A percentile compares a stretch with the other conserved stretches of the same genome.
Conservation (phyloP, 116 monocot genomes). For the Cymodocea nodosa region DNA sequence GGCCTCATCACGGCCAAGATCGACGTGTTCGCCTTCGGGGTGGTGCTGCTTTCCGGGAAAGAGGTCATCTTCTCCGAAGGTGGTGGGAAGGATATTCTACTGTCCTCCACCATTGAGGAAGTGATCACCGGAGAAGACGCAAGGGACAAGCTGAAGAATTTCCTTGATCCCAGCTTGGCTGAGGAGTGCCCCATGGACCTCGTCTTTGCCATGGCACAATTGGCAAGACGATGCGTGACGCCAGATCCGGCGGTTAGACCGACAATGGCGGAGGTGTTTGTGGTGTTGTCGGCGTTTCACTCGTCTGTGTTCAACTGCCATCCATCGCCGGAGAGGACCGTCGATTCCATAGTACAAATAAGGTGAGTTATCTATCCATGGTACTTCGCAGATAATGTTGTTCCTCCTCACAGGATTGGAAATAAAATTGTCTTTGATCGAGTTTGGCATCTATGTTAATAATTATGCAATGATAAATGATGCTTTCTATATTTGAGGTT, state of each 20-base stretch:
- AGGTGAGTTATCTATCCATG: constrained; percentile 7
- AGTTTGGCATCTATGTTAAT: too few relatives aligned
- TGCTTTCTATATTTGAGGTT: too few relatives aligned
- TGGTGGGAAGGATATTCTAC: constrained; percentile 4
- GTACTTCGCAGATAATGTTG: too few relatives aligned
- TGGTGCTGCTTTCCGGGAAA: constrained; percentile 55
- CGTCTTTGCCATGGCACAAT: constrained; percentile 49
- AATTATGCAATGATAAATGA: too few relatives aligned
- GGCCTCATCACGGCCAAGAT: constrained; percentile 54
- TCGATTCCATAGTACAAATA: constrained; percentile 12
- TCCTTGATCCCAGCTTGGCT: constrained; percentile 42
- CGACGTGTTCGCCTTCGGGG: constrained; percentile 64
- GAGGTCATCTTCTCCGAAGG: constrained; percentile 14
- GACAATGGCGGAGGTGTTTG: constrained; percentile 29
- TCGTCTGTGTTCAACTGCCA: constrained; percentile 59
- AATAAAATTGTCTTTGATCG: too few relatives aligned
- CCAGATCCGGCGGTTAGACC: constrained; percentile 33
- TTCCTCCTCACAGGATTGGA: too few relatives aligned
- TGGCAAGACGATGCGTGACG: constrained; percentile 60
- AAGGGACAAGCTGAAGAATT: constrained; percentile 35
- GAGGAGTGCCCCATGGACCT: constrained; percentile 51
- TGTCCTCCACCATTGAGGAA: constrained; percentile 18
- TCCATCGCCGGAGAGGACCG: constrained; percentile 18
- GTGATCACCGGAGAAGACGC: constrained; percentile 43
- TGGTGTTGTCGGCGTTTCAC: constrained; percentile 44